These are phyloP conservation scores for Vitis cinerea DNA, from an alignment of 164 flowering plant genomes.

Conservation along the genomic window DNA sequence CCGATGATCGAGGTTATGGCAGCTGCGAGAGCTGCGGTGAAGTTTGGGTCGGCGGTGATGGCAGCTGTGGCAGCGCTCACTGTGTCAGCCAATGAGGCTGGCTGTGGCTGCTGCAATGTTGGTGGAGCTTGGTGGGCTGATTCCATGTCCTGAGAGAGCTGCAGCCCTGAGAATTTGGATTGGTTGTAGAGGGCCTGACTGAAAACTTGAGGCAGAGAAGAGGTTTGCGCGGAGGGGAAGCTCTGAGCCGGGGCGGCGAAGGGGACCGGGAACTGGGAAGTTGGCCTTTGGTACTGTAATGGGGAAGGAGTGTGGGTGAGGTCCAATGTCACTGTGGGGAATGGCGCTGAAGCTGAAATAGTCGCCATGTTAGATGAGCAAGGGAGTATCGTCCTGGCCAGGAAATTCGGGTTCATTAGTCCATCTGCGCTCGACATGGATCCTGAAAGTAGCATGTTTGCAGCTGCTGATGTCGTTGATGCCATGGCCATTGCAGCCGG, in stretches of 20 bases:
- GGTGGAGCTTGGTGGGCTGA: constrained; percentile 12
- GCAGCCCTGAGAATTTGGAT: constrained; percentile 70
- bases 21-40: constrained; percentile 71
- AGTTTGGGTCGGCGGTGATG: constrained; percentile 67
- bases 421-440: constrained; percentile 72
- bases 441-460: constrained; percentile 72
- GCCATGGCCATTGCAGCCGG: constrained; percentile 80
- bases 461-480: constrained; percentile 72
- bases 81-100: constrained; percentile 34
- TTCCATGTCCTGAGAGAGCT: constrained; percentile 35
- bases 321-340: constrained; percentile 72
- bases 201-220: constrained; percentile 35
- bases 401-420: constrained; percentile 57
- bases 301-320: constrained; percentile 54
- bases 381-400: constrained; percentile 68
- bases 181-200: constrained; percentile 52
- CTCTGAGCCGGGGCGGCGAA: constrained; percentile 19
- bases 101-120: constrained; percentile 18
- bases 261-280: constrained; percentile 40
- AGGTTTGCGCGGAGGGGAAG: constrained; percentile 4
- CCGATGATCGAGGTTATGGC: constrained; percentile 59
- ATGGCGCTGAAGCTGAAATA: constrained; percentile 75
- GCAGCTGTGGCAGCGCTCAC: constrained; percentile 66
- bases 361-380: constrained; percentile 74
- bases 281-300: constrained; percentile 23